Evolutionary conservation across 2,329 filamentous ascomycete genomes (phyloP).

Genomic region (Aureobasidium sp.): DNA sequence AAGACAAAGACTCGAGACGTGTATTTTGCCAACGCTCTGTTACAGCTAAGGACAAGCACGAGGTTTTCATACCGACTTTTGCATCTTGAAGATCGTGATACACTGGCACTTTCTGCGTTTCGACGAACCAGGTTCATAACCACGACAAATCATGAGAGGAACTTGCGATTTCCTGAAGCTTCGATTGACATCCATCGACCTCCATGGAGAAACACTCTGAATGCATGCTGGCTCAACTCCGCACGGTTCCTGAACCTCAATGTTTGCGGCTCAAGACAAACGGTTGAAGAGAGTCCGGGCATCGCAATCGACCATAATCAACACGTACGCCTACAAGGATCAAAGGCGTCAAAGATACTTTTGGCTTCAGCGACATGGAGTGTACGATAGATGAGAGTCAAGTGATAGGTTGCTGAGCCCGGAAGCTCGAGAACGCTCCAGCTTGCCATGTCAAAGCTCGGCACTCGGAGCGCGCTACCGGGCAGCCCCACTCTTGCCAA

Average conservation of each 20-base stretch:
- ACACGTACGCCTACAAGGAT: not conserved
- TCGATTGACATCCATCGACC: not conserved
- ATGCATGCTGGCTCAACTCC: not conserved
- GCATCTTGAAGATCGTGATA: not conserved
- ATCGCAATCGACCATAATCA: not conserved
- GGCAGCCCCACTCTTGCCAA: not conserved
- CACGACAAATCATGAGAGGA: no score
- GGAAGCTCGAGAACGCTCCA: not conserved
- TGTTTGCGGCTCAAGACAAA: not conserved
- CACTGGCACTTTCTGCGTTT: not conserved
- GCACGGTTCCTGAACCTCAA: not conserved
- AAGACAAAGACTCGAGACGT: not conserved
- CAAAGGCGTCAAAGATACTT: not conserved
- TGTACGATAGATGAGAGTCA: not conserved
- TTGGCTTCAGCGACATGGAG: constrained; percentile 1
- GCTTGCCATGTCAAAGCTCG: not conserved
- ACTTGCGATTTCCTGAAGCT: not conserved
- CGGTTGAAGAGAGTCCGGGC: not conserved
- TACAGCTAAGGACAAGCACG: constrained; percentile 2
- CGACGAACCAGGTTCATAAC: not conserved
- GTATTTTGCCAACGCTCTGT: not conserved
- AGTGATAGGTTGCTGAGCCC: constrained; percentile 1
- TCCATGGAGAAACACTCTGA: not conserved
- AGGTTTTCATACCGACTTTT: not conserved
- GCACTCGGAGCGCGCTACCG: not conserved